A percentile compares a stretch with the other conserved stretches of the same genome.
phyloP scores from a whole-genome alignment of 495 filamentous ascomycete species.

The Aspergillus bridgeri region DNA sequence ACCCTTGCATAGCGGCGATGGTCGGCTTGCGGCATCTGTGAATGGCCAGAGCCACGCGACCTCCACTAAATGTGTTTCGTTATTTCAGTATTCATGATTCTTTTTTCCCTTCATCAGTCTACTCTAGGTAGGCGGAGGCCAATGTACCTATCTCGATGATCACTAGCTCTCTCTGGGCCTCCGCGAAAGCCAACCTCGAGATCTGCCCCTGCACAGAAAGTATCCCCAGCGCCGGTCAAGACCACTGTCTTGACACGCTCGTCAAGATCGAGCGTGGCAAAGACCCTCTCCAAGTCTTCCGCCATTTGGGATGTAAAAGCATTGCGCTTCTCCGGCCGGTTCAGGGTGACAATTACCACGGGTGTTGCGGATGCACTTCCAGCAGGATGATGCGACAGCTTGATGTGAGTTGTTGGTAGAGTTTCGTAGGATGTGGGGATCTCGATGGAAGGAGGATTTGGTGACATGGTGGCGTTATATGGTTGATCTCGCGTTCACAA shows the following conservation, averaged over 20 bases:
- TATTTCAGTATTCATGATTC: background rate
- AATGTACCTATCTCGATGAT: conserved; percentile 47
- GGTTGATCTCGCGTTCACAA: too few relatives aligned
- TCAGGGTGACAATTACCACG: conserved; percentile 54
- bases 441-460: conserved; percentile 20
- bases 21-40: conserved; percentile 61
- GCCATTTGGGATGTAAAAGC: conserved; percentile 59
- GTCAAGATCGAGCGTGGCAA: conserved; percentile 52
- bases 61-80: conserved; percentile 21
- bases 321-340: conserved; percentile 59
- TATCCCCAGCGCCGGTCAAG: conserved; percentile 55
- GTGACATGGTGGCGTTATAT: conserved; percentile 41
- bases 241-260: conserved; percentile 56
- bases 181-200: conserved; percentile 51
- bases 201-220: conserved; percentile 67
- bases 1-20: conserved; percentile 62
- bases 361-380: conserved; percentile 48
- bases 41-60: conserved; percentile 54
- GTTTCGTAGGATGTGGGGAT: conserved; percentile 39
- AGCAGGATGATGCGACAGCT: conserved; percentile 49
- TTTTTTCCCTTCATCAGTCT: conserved; percentile 7
- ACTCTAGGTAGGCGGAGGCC: conserved; percentile 20
- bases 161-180: conserved; percentile 28
- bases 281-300: conserved; percentile 51
- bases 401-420: conserved; percentile 49